Percentiles rank a stretch among this genome's conserved stretches.
phyloP scores from a whole-genome alignment of 495 filamentous ascomycete species.

The Neurospora sp. region DNA sequence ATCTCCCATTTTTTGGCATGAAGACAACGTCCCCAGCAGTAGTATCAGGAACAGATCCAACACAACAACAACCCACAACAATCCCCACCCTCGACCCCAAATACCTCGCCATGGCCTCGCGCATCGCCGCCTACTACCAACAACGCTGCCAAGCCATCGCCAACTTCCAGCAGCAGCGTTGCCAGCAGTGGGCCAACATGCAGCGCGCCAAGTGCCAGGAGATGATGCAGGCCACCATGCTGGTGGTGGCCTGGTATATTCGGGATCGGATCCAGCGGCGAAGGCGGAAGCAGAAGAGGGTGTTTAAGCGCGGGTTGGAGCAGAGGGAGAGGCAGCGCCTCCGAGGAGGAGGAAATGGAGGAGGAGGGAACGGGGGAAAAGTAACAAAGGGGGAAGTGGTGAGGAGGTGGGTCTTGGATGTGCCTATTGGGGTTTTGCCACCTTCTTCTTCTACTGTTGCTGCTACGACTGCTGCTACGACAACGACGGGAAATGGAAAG shows the following conservation, averaged over 20 bases:
- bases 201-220: constrained; percentile 27
- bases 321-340: constrained; percentile 1
- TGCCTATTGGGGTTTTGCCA: constrained; percentile 8
- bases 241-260: constrained; percentile 30
- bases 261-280: constrained; percentile 24
- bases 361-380: background rate
- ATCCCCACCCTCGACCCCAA: constrained; percentile 14
- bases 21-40: background rate
- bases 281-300: constrained; percentile 10
- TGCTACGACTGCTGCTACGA: no score
- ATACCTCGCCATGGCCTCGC: constrained; percentile 28
- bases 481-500: no score
- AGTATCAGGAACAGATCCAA: background rate
- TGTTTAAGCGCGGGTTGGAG: constrained; percentile 16
- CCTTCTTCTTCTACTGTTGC: background rate
- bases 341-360: background rate
- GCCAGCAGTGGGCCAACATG: constrained; percentile 25
- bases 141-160: constrained; percentile 26
- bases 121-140: constrained; percentile 28
- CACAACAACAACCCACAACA: background rate
- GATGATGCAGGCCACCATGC: constrained; percentile 27
- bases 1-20: background rate
- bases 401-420: constrained; percentile 22
- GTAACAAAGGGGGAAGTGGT: constrained; percentile 25
- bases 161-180: constrained; percentile 27